Evolutionary conservation across 352 stramenopile genomes (phyloP), one percentile per base, ranked within the genome.

Genomic region (Phytophthora aleatoria): DNA sequence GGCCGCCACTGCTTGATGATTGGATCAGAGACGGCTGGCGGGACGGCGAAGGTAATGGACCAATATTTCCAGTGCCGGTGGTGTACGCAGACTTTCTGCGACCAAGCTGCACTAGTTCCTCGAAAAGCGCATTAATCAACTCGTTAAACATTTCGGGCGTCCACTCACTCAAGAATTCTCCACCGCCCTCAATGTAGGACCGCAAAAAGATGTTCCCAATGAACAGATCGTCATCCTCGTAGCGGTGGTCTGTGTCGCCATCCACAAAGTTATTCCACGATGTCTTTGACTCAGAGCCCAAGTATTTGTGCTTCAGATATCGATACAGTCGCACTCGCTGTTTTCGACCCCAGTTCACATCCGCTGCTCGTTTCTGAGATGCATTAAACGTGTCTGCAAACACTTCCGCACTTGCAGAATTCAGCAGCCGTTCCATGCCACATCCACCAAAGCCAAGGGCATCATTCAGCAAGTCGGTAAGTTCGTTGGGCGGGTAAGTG

Each of bases 141-240:
- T 83, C 69, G 12, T 57, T 60, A 64, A 89, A 92, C 85, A 92
- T 92, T 20, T 85, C 77, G 3, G 74, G 61, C 27, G 76, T 90
- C 87, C 85, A 95, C 20, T 83, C 63, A 42, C 81, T 91, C 35
- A 94, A 67, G 50, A 95, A 94, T 28, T 89, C 69, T 0, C 87
- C 87, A 51, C 93, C 77, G 20, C 81, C 83, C 69, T 93, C 82
- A 47, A 95, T 85, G 59, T 91, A 95, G 13, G 85, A 92, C 12
- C 74, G 73, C 24, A 95, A 31, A 54, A 94, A 95, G 51, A 95
- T 91, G 43, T 92, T 88, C 9, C 84, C 81, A 4, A 94, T 81
- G 31, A 89, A 91, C 13, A 94, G 67, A 58, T 95, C 82, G 5
- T 88, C 74, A 30, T 84, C 65, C 52, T 73, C 59, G 47, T 77